Evolutionary conservation across 2,329 filamentous ascomycete genomes (phyloP).

Genomic region (Diaporthe batatas): DNA sequence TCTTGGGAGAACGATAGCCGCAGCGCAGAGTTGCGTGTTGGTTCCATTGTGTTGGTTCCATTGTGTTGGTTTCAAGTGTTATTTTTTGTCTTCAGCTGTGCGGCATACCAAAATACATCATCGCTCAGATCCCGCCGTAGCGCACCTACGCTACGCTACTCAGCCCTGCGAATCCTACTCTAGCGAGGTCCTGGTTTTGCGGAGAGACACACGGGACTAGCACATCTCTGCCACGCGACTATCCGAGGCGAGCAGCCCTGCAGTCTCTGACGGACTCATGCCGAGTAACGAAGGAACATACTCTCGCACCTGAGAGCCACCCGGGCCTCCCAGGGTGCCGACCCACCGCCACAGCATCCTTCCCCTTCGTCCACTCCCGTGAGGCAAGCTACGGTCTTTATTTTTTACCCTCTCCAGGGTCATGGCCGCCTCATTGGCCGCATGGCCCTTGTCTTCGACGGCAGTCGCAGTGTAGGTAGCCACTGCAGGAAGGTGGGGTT

Average conservation of each 20-base stretch:
- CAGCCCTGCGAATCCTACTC: slow-evolving; percentile 34
- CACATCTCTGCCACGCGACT: slow-evolving; percentile 27
- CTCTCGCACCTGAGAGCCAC: slow-evolving; percentile 19
- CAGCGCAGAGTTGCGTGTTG: neutral
- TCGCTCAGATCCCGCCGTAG: slow-evolving; percentile 10
- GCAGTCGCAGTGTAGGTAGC: no score
- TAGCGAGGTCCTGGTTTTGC: neutral
- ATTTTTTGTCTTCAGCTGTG: neutral
- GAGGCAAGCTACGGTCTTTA: slow-evolving; percentile 4
- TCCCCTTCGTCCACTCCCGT: slow-evolving; percentile 13
- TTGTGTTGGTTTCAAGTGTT: no score
- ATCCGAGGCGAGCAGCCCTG: slow-evolving; percentile 4
- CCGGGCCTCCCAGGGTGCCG: slow-evolving; percentile 21
- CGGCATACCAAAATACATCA: slow-evolving; percentile 10
- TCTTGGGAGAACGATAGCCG: neutral
- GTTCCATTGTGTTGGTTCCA: neutral
- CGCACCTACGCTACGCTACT: neutral
- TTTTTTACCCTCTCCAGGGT: neutral
- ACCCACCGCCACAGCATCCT: slow-evolving; percentile 27
- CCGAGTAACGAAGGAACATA: slow-evolving; percentile 25
- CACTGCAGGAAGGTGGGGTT: no score
- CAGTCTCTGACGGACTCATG: slow-evolving; percentile 24
- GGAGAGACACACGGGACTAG: slow-evolving; percentile 30
- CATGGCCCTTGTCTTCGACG: slow-evolving; percentile 27
- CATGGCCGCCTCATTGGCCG: slow-evolving; percentile 18